These are phyloP conservation scores for Primulina tabacum DNA, from an alignment of 257 asterid genomes.

Conservation along the genomic window DNA sequence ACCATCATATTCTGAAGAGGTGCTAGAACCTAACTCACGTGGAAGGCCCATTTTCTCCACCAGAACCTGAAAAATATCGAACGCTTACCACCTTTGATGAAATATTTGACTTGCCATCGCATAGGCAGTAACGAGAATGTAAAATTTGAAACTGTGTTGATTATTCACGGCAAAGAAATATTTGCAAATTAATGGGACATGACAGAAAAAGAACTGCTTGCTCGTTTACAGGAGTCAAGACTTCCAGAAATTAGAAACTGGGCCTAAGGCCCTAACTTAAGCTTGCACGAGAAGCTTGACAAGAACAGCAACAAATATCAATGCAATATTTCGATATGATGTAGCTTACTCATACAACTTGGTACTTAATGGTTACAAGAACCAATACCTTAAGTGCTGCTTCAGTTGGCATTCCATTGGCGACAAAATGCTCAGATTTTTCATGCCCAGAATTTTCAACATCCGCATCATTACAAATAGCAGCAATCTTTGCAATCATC, in stretches of 20 bases:
- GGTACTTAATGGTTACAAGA: conserved; percentile 14
- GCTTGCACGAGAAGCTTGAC: too few relatives aligned
- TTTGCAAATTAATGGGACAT: conserved; percentile 6
- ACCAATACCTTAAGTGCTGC: conserved; percentile 85
- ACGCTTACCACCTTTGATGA: conserved; percentile 4
- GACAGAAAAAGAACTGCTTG: not conserved
- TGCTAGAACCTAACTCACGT: conserved; percentile 42
- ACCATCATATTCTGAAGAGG: conserved; percentile 53
- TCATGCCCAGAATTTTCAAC: conserved; percentile 76
- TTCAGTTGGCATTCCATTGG: conserved; percentile 94
- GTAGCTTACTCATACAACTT: not conserved
- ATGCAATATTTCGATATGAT: not conserved
- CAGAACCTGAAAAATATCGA: conserved; percentile 60
- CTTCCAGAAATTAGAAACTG: not conserved
- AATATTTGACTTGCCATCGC: conserved; percentile 1
- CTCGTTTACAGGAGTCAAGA: not conserved
- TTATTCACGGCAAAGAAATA: not conserved
- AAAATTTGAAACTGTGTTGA: not conserved
- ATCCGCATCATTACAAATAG: conserved; percentile 94
- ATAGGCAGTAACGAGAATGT: not conserved
- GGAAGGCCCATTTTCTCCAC: conserved; percentile 99
- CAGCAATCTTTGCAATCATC: conserved; percentile 90
- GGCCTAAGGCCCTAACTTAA: too few relatives aligned
- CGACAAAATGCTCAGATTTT: conserved; percentile 50
- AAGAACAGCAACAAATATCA: not conserved